These are phyloP conservation scores for Termitomyces sp. DNA, from an alignment of 768 basidiomycete species.

Conservation along the genomic window DNA sequence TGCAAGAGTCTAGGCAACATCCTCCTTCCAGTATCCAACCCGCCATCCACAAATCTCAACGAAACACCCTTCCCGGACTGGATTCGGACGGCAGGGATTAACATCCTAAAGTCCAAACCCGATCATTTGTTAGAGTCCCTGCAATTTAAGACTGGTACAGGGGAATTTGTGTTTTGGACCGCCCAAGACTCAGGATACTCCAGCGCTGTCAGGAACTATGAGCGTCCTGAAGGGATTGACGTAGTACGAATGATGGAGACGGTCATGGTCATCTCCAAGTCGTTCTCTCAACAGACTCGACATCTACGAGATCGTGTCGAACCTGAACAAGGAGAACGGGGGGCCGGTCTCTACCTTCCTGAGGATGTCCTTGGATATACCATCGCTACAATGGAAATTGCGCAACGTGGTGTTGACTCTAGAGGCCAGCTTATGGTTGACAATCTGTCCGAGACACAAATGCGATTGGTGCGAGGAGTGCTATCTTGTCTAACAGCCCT, in stretches of 20 bases:
- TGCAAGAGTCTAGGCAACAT: constrained; percentile 97
- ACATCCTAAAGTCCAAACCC: constrained; percentile 79
- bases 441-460: constrained; percentile 70
- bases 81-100: constrained; percentile 86
- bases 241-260: constrained; percentile 83
- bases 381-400: constrained; percentile 72
- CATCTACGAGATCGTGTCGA: constrained; percentile 76
- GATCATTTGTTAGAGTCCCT: constrained; percentile 66
- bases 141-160: constrained; percentile 75
- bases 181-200: constrained; percentile 74
- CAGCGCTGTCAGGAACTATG: constrained; percentile 44
- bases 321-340: constrained; percentile 67
- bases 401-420: constrained; percentile 61
- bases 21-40: constrained; percentile 73
- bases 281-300: constrained; percentile 78
- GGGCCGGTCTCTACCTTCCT: constrained; percentile 84
- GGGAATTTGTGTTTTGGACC: constrained; percentile 87
- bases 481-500: constrained; percentile 64
- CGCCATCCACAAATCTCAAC: constrained; percentile 45
- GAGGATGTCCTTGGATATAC: constrained; percentile 91
- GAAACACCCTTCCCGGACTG: constrained; percentile 74
- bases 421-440: constrained; percentile 57
- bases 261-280: constrained; percentile 70
- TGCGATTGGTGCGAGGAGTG: constrained; percentile 72
- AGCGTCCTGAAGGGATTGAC: constrained; percentile 49